Evolutionary conservation across 169 alveolate species (phyloP).

Genomic region (Hammondia hammondi): DNA sequence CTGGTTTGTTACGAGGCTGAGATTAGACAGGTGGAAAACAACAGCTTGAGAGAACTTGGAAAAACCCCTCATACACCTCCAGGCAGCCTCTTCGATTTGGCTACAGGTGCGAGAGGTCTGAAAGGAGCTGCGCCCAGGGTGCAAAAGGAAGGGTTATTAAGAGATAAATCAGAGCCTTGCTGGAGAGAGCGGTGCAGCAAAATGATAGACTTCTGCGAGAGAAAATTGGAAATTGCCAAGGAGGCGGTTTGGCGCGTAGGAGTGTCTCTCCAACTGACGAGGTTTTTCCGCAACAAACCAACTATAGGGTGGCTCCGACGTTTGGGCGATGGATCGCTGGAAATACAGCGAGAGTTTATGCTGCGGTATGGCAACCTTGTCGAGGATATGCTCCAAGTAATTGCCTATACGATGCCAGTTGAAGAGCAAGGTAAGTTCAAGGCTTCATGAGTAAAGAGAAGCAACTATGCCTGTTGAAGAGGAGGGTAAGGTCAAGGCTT

Average conservation of each 20-base stretch:
- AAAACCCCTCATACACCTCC: no score
- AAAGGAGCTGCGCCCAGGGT: no score
- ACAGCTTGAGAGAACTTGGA: no score
- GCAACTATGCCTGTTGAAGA: neutral
- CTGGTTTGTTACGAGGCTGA: no score
- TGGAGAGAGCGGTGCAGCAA: neutral
- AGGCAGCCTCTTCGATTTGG: no score
- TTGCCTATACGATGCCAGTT: neutral
- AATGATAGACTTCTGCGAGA: neutral
- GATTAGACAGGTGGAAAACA: no score
- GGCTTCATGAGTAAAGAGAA: neutral
- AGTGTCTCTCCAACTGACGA: neutral
- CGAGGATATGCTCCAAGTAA: conserved; percentile 1
- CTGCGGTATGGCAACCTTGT: neutral
- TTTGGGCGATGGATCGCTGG: neutral
- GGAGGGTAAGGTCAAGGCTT: neutral
- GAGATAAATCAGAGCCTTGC: neutral
- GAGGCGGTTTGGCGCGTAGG: neutral
- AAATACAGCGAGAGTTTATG: neutral
- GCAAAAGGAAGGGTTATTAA: no score
- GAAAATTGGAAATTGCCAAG: neutral
- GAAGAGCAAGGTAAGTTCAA: neutral
- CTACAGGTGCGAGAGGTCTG: no score
- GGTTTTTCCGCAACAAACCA: neutral
- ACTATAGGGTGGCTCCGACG: neutral